Evolutionary conservation across 2,329 filamentous ascomycete species (phyloP), one percentile per base, ranked within the genome.

Genomic region (Pyrenophora graminea): DNA sequence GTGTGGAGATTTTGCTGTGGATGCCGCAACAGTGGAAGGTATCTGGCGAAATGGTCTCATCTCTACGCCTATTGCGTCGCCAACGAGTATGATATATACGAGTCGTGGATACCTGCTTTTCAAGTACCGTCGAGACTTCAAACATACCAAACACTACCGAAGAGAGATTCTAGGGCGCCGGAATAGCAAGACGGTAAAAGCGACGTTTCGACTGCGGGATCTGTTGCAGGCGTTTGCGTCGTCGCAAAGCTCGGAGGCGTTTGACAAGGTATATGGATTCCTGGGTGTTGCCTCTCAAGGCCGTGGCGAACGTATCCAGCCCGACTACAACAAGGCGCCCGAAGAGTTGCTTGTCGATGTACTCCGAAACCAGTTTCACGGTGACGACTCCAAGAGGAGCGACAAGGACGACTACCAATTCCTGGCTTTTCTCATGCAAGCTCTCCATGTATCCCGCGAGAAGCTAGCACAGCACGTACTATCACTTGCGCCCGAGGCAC

Each of bases 331-430:
- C 18, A 57, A 53, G 19, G 7, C 43, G n/a, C 45, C 43, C 0
- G 51, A 49, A 1, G 56, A 57, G n/a, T 46, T 59, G 1, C 51
- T 59, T 10, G 54, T 57, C 3, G 56, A 55, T 15, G 56, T 59
- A 3, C 51, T 59, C 38, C 48, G 43, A 4, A 58, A 59, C 19
- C 54, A 59, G 31, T 57, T 46, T 3, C 25, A 46, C 6, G 38
- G 43, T 13, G 49, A 27, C 13, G 36, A 44, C 0, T 5, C 8
- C 3, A 34, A 19, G 18, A 45, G 40, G 34, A 46, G 37, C 15
- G 41, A 55, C 4, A 41, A 51, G 13, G 43, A 59, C 17, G 41
- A 57, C 9, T 47, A 47, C 30, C 33, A 50, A n/a, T 57, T 59
- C 30, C 10, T 59, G 6, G 40, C 32, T 1, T 51, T 53, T 9